These are phyloP conservation scores for Monilinia aucupariae DNA, from an alignment of 2,329 filamentous ascomycete genomes.

Conservation along the genomic window DNA sequence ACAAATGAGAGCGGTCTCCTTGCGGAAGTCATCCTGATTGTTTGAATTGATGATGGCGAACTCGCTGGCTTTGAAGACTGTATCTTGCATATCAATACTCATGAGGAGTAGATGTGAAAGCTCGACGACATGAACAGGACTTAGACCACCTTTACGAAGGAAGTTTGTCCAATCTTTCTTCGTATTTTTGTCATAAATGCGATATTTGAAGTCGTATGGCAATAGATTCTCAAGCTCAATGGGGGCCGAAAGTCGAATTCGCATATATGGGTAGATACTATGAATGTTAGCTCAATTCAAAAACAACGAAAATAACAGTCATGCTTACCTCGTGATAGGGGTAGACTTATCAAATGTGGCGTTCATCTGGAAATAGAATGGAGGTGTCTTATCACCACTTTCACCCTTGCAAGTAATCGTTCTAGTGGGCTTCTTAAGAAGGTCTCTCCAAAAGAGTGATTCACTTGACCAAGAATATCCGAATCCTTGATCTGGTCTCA, in stretches of 20 bases:
- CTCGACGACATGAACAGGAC: conserved; percentile 94
- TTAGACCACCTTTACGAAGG: conserved; percentile 89
- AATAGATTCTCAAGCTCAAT: conserved; percentile 91
- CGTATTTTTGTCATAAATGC: conserved; percentile 97
- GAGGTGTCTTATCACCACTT: conserved; percentile 65
- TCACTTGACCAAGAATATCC: conserved; percentile 94
- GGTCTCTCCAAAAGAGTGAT: conserved; percentile 84
- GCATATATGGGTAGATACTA: conserved; percentile 90
- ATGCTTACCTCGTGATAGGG: conserved; percentile 63
- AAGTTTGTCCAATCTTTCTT: conserved; percentile 99
- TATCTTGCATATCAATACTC: conserved; percentile 95
- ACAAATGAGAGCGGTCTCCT: conserved; percentile 71
- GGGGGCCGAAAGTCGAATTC: conserved; percentile 82
- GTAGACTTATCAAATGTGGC: conserved; percentile 79
- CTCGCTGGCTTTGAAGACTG: conserved; percentile 87
- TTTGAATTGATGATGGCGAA: conserved; percentile 96
- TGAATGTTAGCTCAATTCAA: conserved; percentile 33
- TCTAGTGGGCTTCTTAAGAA: conserved; percentile 76
- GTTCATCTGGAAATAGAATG: conserved; percentile 96
- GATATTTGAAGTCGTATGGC: conserved; percentile 98
- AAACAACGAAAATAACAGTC: not conserved
- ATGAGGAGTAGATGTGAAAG: conserved; percentile 87
- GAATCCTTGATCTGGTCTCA: conserved; percentile 91
- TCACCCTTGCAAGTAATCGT: conserved; percentile 88
- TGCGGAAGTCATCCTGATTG: conserved; percentile 78